Conservation (phyloP, 176 grass and related monocot species). For the Cymbopogon citratus region DNA sequence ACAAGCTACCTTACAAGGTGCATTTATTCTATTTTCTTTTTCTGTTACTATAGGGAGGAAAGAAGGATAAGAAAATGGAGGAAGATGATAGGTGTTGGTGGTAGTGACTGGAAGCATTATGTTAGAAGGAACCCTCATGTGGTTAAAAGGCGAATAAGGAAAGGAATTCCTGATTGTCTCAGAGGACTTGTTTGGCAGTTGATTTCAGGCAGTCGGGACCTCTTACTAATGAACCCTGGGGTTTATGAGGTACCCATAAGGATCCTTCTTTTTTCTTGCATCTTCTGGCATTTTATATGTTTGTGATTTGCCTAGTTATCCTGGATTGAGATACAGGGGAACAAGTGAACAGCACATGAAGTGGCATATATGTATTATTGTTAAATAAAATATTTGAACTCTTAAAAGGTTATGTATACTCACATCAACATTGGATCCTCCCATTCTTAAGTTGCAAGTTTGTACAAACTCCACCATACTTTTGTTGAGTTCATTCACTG, state of each 20-base stretch:
- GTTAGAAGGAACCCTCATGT: slow-evolving; percentile 83
- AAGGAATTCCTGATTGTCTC: slow-evolving; percentile 96
- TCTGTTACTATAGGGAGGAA: slow-evolving; percentile 54
- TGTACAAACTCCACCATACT: not conserved
- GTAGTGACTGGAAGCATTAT: slow-evolving; percentile 93
- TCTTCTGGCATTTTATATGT: not conserved
- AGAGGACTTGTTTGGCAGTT: slow-evolving; percentile 97
- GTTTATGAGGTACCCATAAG: slow-evolving; percentile 78
- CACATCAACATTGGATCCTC: not conserved
- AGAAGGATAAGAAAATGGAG: slow-evolving; percentile 92
- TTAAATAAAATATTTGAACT: not conserved
- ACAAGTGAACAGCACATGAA: not conserved
- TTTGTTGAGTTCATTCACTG: not conserved
- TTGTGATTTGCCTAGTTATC: not conserved
- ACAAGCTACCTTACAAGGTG: not conserved
- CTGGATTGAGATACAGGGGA: not conserved
- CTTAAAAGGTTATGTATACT: not conserved
- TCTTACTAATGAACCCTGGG: slow-evolving; percentile 80
- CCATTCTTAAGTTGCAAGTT: not conserved
- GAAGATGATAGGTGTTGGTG: slow-evolving; percentile 96
- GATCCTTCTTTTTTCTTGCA: not conserved
- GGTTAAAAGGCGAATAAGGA: slow-evolving; percentile 86
- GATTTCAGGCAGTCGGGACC: slow-evolving; percentile 93
- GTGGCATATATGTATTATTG: not conserved
- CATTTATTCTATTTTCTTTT: slow-evolving; percentile 1